Evolutionary conservation across 2,329 filamentous ascomycete species (phyloP), one percentile per base, ranked within the genome.

Genomic region (Fonsecaea multimorphosa): DNA sequence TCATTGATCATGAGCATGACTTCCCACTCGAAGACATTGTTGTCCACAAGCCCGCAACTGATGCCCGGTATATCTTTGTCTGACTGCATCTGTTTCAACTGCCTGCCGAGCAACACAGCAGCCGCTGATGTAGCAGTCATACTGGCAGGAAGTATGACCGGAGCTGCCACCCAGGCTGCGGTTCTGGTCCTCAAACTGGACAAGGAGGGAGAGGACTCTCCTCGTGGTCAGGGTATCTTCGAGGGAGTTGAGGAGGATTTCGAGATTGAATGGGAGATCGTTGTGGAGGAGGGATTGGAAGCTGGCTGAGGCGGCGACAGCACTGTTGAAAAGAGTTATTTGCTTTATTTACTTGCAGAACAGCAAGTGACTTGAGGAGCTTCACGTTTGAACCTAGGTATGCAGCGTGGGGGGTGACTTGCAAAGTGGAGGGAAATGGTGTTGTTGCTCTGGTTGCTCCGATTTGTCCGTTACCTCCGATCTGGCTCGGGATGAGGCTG

Each of bases 1-100:
- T 97, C 93, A 68, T 88, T 92, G 71, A 98, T 94, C 94, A 99
- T 98, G 67, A 99, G 87, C 91, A 97, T 97, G 22, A 98, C 93
- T 79, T 98, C 93, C 95, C 95, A 99, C 82, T 96, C 91, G 72
- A 97, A 97, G 9, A 98, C 88, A 76, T 96, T 90, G 77, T 91
- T 91, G 74, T 89, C 88, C 59, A 93, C 88, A 51, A 99, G 83
- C 0, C 95, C 95, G 74, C 92, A 96, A 68, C 93, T 97, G 75
- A 98, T 97, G 60, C 94, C 95, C 0, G 92, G 92, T 54, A 98
- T 90, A 78, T 97, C 93, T 76, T 93, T 94, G 77, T 92, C 89
- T 27, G 86, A 88, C 80, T 96, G 92, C 87, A 99, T 98, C 77
- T 96, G 89, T 82, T 96, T 96, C 71, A 98, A 87, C 80, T 98